Evolutionary conservation across 768 basidiomycete species (phyloP).

Genomic region (Dacryopinax primogenitus): DNA sequence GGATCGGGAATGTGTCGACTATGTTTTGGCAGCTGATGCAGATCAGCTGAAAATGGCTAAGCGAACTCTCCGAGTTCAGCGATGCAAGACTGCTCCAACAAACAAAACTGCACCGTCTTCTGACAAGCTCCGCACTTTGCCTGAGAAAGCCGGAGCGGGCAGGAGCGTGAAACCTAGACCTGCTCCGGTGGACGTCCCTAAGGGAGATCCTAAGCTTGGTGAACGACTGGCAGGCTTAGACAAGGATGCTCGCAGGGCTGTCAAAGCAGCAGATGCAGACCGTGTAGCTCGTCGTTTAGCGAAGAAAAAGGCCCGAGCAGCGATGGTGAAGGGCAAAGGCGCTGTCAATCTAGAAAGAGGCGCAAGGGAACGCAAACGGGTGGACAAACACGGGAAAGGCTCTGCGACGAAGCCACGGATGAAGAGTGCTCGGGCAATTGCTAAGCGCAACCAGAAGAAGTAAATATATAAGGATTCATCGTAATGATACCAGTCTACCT

Average conservation of each 20-base stretch:
- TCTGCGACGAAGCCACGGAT: neutral
- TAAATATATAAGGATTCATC: neutral
- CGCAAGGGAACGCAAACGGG: constrained; percentile 9
- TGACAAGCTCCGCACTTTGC: constrained; percentile 8
- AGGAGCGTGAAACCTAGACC: constrained; percentile 16
- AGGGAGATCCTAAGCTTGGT: constrained; percentile 74
- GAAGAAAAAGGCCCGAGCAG: constrained; percentile 59
- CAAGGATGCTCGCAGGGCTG: constrained; percentile 75
- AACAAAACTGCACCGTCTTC: constrained; percentile 18
- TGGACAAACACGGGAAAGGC: constrained; percentile 16
- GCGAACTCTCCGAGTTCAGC: constrained; percentile 78
- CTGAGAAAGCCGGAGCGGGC: constrained; percentile 17
- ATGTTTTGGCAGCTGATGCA: constrained; percentile 68
- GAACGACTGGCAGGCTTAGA: constrained; percentile 60
- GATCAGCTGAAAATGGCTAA: constrained; percentile 81
- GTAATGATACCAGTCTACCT: neutral
- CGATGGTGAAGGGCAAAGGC: constrained; percentile 16
- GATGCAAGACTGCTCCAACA: constrained; percentile 67
- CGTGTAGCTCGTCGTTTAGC: constrained; percentile 72
- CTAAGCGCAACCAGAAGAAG: neutral
- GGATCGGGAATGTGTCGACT: constrained; percentile 88
- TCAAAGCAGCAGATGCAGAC: constrained; percentile 65
- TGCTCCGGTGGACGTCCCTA: constrained; percentile 34
- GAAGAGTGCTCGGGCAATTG: neutral
- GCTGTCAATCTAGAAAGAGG: neutral